Conservation (phyloP, 331 rosid species). For the Rosa hybrid region DNA sequence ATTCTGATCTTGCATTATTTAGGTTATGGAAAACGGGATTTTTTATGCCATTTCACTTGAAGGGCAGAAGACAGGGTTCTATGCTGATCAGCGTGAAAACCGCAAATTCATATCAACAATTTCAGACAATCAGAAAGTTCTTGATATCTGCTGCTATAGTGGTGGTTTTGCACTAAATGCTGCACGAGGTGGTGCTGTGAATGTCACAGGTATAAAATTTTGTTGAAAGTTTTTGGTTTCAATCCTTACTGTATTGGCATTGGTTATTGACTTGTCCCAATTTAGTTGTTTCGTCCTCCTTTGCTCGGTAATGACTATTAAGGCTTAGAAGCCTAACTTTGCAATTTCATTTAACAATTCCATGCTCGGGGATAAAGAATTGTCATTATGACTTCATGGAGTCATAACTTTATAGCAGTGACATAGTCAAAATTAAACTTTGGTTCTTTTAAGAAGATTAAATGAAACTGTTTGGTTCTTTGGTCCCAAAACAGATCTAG, state of each 20-base stretch:
- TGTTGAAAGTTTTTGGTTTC: background rate
- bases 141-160: slow-evolving; percentile 93
- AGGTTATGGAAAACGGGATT: slow-evolving; percentile 81
- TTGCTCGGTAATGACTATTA: background rate
- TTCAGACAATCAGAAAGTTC: slow-evolving; percentile 70
- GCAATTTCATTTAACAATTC: background rate
- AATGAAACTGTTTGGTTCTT: background rate
- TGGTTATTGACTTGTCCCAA: background rate
- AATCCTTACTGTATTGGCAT: background rate
- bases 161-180: slow-evolving; percentile 95
- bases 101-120: slow-evolving; percentile 75
- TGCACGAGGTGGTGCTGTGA: slow-evolving; percentile 64
- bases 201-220: slow-evolving; percentile 66
- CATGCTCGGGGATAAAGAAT: background rate
- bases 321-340: background rate
- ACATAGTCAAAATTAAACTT: background rate
- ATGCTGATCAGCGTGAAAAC: slow-evolving; percentile 90
- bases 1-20: slow-evolving; percentile 18
- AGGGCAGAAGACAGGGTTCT: slow-evolving; percentile 96
- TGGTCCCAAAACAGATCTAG: background rate
- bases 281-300: slow-evolving; percentile 1
- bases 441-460: background rate
- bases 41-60: slow-evolving; percentile 72
- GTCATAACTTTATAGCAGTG: background rate
- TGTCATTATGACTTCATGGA: background rate